Percentiles rank a stretch among this genome's conserved stretches.
Conservation (phyloP, 1,284 basidiomycete genomes). For the Ceratobasidium sp. region DNA sequence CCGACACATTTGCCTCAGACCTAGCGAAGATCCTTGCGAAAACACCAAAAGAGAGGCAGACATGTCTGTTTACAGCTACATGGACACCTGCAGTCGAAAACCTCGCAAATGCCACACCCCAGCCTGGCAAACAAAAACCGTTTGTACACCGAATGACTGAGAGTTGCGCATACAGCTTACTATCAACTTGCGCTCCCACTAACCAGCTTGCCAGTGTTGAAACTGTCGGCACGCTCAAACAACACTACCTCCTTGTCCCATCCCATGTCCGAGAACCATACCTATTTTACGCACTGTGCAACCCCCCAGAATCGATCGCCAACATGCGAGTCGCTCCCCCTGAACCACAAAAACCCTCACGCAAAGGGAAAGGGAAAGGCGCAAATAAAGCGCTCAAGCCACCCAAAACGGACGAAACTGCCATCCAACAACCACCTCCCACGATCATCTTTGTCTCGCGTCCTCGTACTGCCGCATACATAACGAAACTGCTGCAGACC, state of each 20-base stretch:
- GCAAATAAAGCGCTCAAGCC: constrained; percentile 47
- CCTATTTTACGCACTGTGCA: constrained; percentile 87
- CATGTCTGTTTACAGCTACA: constrained; percentile 96
- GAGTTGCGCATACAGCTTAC: constrained; percentile 62
- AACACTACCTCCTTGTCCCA: constrained; percentile 92
- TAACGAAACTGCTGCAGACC: constrained; percentile 82
- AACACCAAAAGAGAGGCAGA: constrained; percentile 89
- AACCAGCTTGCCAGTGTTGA: constrained; percentile 67
- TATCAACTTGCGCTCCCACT: neutral
- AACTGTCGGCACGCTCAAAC: constrained; percentile 86
- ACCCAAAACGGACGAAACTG: constrained; percentile 50
- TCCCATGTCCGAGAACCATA: constrained; percentile 95
- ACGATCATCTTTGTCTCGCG: constrained; percentile 97
- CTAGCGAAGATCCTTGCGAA: constrained; percentile 81
- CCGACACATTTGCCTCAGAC: constrained; percentile 89
- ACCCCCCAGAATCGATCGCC: constrained; percentile 83
- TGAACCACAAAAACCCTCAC: constrained; percentile 53
- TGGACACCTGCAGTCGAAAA: constrained; percentile 88
- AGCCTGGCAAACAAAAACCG: constrained; percentile 84
- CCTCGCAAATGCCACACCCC: constrained; percentile 77
- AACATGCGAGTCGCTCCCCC: constrained; percentile 72
- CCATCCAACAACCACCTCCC: constrained; percentile 73
- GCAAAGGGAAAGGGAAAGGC: constrained; percentile 52
- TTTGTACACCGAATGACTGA: constrained; percentile 86
- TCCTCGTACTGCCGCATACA: constrained; percentile 88